Evolutionary conservation across 306 rosid genomes (phyloP), one percentile per base, ranked within the genome.

Genomic region (Begonia masoniana): DNA sequence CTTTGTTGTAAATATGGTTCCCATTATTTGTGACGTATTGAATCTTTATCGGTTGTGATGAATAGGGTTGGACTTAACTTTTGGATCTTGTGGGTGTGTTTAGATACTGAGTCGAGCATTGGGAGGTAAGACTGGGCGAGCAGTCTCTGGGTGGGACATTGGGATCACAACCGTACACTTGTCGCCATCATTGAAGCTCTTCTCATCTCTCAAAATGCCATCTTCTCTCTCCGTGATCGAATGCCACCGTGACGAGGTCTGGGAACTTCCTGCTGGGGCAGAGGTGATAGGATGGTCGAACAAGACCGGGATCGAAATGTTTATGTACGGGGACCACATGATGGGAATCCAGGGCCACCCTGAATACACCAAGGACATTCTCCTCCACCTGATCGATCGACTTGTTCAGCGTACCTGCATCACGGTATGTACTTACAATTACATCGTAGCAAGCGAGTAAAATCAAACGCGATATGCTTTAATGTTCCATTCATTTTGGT

Each of bases 281-380:
- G 92, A 91, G 75, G 65, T 80, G 10, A 78, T 85, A 49, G 97
- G 74, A 9, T 82, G 84, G 88, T 91, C 97, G 0, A 91, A 85
- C 3, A 83, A 80, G 74, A 78, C 87, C 0, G 77, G 73, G 15
- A 66, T 85, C 41, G 97, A 91, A 61, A 78, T 85, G 77, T 91
- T 85, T 43, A 74, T 23, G 68, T 71, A 69, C 52, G 91, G 83
- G 16, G 85, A 91, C 15, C 80, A 85, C 73, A 74, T 91, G 0
- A 61, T 91, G 82, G 91, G 97, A 24, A 91, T 85, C 62, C 95
- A 91, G 63, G 97, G 97, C 10, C 97, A 91, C 69, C 97, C 97
- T n/a, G 97, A 91, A 61, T 91, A 80, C 73, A 73, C 71, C 57
- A 47, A 63, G 51, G 97, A 89, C 69, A 82, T 89, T 45, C 82